Conservation (phyloP, 768 basidiomycete genomes). For the Gymnopilus dilepis region DNA sequence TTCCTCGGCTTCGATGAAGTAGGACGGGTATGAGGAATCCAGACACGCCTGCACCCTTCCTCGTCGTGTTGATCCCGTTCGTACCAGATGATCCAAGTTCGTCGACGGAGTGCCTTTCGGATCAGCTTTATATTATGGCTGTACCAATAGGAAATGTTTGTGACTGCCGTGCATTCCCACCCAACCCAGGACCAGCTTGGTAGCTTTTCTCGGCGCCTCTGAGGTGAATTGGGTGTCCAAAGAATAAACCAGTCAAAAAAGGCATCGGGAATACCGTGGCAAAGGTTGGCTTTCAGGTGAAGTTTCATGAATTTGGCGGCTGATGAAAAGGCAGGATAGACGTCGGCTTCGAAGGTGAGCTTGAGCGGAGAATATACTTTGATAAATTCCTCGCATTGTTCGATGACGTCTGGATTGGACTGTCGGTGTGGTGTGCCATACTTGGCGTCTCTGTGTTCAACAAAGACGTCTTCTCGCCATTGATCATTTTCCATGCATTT, state of each 20-base stretch:
- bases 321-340: constrained; percentile 15
- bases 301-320: constrained; percentile 1
- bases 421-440: background rate
- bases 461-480: constrained; percentile 16
- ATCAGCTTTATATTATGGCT: background rate
- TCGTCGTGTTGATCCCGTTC: constrained; percentile 13
- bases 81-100: constrained; percentile 23
- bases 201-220: background rate
- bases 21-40: too few relatives aligned
- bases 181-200: constrained; percentile 22
- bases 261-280: constrained; percentile 14
- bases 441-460: background rate
- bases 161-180: constrained; percentile 4
- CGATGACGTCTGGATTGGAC: too few relatives aligned
- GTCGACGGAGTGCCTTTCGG: background rate
- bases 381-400: background rate
- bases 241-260: constrained; percentile 20
- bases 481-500: background rate
- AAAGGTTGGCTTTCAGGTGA: constrained; percentile 11
- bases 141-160: background rate
- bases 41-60: constrained; percentile 9
- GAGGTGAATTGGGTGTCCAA: constrained; percentile 7
- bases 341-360: constrained; percentile 8
- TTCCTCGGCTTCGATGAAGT: background rate
- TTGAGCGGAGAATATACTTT: constrained; percentile 8